Conservation (phyloP, 129 eudicot genomes). For the Tagetes patula region DNA sequence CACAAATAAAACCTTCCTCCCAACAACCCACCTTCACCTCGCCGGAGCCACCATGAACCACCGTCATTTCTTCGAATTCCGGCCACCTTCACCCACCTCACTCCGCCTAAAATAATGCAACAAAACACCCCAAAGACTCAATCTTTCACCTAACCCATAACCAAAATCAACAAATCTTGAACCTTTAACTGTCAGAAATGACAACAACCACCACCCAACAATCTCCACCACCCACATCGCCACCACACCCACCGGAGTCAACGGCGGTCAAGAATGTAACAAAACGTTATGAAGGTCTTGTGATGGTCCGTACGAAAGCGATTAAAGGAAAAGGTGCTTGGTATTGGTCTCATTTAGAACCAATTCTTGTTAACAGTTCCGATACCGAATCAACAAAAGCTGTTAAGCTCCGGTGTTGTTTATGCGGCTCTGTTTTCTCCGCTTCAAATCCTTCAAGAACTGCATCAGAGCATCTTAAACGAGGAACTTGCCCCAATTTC, state of each 20-base stretch:
- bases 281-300: slow-evolving; percentile 69
- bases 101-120: slow-evolving; percentile 22
- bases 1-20: slow-evolving; percentile 31
- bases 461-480: slow-evolving; percentile 87
- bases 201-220: slow-evolving; percentile 36
- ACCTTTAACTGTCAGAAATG: not conserved
- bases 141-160: slow-evolving; percentile 24
- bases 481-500: slow-evolving; percentile 83
- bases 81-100: slow-evolving; percentile 29
- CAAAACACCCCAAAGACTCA: slow-evolving; percentile 1
- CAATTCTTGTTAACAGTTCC: slow-evolving; percentile 55
- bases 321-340: slow-evolving; percentile 94
- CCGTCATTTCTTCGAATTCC: slow-evolving; percentile 34
- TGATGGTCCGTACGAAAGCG: slow-evolving; percentile 82
- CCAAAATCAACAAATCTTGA: slow-evolving; percentile 27
- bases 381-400: slow-evolving; percentile 62
- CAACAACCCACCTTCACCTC: slow-evolving; percentile 29
- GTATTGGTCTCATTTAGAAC: slow-evolving; percentile 94
- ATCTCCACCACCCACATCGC: slow-evolving; percentile 25
- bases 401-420: slow-evolving; percentile 73
- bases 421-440: slow-evolving; percentile 74
- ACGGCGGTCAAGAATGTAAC: slow-evolving; percentile 57
- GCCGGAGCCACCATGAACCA: slow-evolving; percentile 55
- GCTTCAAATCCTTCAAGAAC: slow-evolving; percentile 95
- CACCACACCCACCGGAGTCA: slow-evolving; percentile 34